Conservation (phyloP, 768 basidiomycete genomes). For the Artomyces pyxidatus region DNA sequence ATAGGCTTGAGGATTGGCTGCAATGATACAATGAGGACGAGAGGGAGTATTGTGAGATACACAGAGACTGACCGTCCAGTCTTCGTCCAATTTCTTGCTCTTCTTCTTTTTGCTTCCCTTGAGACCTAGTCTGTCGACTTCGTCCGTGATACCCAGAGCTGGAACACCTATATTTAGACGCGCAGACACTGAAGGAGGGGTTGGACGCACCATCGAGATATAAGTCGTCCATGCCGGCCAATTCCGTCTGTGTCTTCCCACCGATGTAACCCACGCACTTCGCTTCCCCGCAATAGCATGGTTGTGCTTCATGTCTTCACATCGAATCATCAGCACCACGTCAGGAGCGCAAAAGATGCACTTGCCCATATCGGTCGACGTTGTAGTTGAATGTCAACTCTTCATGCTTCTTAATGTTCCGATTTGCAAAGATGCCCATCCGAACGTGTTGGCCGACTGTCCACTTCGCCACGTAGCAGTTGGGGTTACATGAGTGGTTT, state of each 20-base stretch:
- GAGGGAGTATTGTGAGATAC: neutral
- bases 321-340: neutral
- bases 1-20: constrained; percentile 78
- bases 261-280: constrained; percentile 96
- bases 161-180: constrained; percentile 5
- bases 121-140: constrained; percentile 71
- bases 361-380: constrained; percentile 96
- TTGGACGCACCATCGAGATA: constrained; percentile 70
- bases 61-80: constrained; percentile 60
- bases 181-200: neutral
- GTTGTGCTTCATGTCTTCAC: constrained; percentile 83
- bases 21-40: neutral
- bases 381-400: constrained; percentile 99
- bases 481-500: constrained; percentile 96
- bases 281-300: constrained; percentile 90
- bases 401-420: constrained; percentile 66
- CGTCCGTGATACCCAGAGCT: constrained; percentile 94
- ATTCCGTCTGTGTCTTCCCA: constrained; percentile 96
- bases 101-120: constrained; percentile 89
- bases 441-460: constrained; percentile 81
- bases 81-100: constrained; percentile 89
- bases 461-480: constrained; percentile 98
- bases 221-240: constrained; percentile 89
- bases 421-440: constrained; percentile 97
- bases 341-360: constrained; percentile 4